Evolutionary conservation across 306 rosid genomes (phyloP), one percentile per base, ranked within the genome.

Genomic region (Fragaria iinumae): DNA sequence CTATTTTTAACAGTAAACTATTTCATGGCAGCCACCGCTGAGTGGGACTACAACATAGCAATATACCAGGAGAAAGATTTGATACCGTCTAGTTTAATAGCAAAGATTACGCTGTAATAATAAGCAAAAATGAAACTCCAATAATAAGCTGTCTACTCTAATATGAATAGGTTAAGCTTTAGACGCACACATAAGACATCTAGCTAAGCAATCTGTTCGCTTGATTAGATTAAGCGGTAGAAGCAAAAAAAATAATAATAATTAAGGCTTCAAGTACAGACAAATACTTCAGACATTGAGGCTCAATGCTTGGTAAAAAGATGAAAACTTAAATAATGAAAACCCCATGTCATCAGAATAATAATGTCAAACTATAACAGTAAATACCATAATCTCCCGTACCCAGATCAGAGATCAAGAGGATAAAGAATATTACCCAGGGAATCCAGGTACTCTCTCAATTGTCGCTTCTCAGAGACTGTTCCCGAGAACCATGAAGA

Each of bases 401-500:
- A 74, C 11, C 57, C 80, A 82, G 62, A 20, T 4, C 5, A 47
- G 12, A 11, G 48, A 62, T 34, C n/a, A 71, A 11, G 66, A 20
- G 34, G 12, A 20, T 36, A 73, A 44, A 63, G 41, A 74, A 45
- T 56, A 76, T 71, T 77, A 95, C 98, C 99, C 78, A 83, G 55
- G 75, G 86, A 87, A 78, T 91, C 86, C 50, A 96, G 90, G 81
- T 85, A 87, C 71, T 86, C 90, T 83, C 84, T 85, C 87, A 96
- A 85, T 67, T 84, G 89, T 62, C 49, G 78, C 59, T 80, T 85
- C 77, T 96, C 97, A 0, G 90, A 82, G 60, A 14, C 38, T 21
- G 96, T 86, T 83, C 99, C 99, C 21, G 88, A 77, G 87, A 91
- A 96, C 99, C 99, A 96, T 27, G 90, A 86, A 53, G 93, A 81